Evolutionary conservation across 2,329 filamentous ascomycete species (phyloP).

Genomic region (Dendrostoma leiphaemia): DNA sequence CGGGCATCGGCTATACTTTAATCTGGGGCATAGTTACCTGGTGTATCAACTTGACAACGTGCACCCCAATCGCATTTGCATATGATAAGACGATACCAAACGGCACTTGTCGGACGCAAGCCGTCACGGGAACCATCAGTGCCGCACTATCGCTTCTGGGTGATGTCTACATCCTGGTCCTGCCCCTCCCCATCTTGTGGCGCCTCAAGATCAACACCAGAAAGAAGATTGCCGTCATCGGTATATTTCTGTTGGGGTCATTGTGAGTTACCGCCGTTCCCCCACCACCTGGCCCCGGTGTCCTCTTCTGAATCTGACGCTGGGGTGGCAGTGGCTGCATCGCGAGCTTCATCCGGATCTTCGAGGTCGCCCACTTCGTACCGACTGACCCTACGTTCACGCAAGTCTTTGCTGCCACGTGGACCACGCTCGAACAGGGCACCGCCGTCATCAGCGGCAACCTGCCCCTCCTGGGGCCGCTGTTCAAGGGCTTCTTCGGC

Average conservation of each 20-base stretch:
- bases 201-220: conserved; percentile 11
- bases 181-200: conserved; percentile 4
- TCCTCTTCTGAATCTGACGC: too few species aligned
- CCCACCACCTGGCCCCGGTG: too few species aligned
- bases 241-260: conserved; percentile 15
- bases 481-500: conserved; percentile 15
- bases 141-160: conserved; percentile 13
- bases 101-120: conserved; percentile 18
- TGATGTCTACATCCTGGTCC: conserved; percentile 1
- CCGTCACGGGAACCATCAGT: conserved; percentile 20
- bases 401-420: conserved; percentile 18
- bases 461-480: conserved; percentile 8
- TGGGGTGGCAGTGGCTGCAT: conserved; percentile 15
- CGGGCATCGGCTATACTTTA: conserved; percentile 19
- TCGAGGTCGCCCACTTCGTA: conserved; percentile 10
- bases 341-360: conserved; percentile 12
- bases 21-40: conserved; percentile 20
- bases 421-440: conserved; percentile 17
- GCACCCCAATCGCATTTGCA: conserved; percentile 19
- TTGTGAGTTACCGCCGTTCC: too few species aligned
- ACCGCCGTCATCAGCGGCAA: conserved; percentile 15
- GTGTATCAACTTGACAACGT: conserved; percentile 22
- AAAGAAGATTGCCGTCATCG: conserved; percentile 14
- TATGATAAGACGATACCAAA: conserved; percentile 20
- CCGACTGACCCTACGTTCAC: conserved; percentile 15